Percentiles rank a stretch among this genome's conserved stretches.
Conservation (phyloP, 768 basidiomycete genomes). For the Cubamyces lactineus region DNA sequence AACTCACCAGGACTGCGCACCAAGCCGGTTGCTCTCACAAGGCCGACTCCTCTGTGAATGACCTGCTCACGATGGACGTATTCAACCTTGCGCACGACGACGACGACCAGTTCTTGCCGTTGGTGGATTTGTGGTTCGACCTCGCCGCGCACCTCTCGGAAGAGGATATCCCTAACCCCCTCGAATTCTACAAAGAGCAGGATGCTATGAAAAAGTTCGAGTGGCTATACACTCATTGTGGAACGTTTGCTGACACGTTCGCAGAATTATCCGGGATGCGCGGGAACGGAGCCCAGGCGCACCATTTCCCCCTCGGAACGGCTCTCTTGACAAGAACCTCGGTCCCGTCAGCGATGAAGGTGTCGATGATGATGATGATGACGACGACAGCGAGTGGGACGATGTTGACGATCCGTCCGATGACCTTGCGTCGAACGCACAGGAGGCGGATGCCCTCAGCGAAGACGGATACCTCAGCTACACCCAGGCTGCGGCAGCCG, state of each 20-base stretch:
- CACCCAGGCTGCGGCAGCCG: no score
- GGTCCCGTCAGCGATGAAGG: neutral
- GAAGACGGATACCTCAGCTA: neutral
- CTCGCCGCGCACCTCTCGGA: conserved; percentile 1
- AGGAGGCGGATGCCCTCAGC: neutral
- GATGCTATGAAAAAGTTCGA: neutral
- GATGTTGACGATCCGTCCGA: neutral
- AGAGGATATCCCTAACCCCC: conserved; percentile 1
- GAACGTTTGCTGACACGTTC: neutral
- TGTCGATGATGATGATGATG: neutral
- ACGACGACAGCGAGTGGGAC: neutral
- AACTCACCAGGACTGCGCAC: no score
- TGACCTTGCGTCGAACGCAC: no score
- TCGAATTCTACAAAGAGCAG: neutral
- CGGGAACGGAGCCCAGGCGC: neutral
- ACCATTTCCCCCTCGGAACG: neutral
- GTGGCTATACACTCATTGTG: neutral
- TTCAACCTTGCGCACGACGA: neutral
- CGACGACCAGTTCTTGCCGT: neutral
- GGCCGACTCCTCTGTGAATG: neutral
- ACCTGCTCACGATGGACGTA: neutral
- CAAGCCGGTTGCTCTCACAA: neutral
- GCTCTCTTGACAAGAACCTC: neutral
- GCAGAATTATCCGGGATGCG: conserved; percentile 4
- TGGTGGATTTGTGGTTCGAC: conserved; percentile 16